phyloP scores from a whole-genome alignment of 805 yeast species.

The Saturnispora quitensis region DNA sequence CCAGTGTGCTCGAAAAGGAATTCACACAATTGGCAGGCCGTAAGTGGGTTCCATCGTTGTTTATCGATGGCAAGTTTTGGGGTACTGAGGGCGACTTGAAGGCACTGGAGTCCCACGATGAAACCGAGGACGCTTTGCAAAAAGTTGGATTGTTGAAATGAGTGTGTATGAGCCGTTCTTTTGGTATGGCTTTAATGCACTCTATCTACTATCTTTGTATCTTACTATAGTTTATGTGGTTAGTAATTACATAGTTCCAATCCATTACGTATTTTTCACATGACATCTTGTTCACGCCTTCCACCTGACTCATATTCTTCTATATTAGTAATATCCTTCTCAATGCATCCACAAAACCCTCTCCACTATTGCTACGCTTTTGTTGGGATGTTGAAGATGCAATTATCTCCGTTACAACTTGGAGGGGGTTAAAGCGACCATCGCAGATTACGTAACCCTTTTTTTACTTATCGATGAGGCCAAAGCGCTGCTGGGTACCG shows the following conservation, averaged over 20 bases:
- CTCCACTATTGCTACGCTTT: background rate
- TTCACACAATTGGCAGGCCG: conserved; percentile 49
- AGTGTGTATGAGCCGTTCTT: background rate
- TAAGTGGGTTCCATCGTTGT: conserved; percentile 64
- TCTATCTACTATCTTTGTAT: too few species aligned
- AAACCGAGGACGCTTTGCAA: conserved; percentile 29
- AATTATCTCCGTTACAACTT: too few species aligned
- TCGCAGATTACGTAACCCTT: background rate
- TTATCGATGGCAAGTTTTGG: conserved; percentile 47
- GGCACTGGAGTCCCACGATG: conserved; percentile 28
- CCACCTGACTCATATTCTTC: background rate
- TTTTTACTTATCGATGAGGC: background rate
- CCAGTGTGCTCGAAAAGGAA: conserved; percentile 42
- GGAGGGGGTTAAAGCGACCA: background rate
- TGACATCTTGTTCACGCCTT: too few species aligned
- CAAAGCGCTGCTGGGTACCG: background rate
- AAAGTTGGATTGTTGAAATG: conserved; percentile 22
- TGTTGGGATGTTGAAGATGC: background rate
- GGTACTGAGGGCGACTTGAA: conserved; percentile 48
- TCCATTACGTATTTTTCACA: too few species aligned
- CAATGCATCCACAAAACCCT: background rate
- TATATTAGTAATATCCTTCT: background rate
- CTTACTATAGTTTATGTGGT: too few species aligned
- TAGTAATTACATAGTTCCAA: background rate
- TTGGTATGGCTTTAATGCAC: background rate